Evolutionary conservation across 169 alveolate species (phyloP), one percentile per base, ranked within the genome.

Genomic region (Cryptosporidium baileyi): DNA sequence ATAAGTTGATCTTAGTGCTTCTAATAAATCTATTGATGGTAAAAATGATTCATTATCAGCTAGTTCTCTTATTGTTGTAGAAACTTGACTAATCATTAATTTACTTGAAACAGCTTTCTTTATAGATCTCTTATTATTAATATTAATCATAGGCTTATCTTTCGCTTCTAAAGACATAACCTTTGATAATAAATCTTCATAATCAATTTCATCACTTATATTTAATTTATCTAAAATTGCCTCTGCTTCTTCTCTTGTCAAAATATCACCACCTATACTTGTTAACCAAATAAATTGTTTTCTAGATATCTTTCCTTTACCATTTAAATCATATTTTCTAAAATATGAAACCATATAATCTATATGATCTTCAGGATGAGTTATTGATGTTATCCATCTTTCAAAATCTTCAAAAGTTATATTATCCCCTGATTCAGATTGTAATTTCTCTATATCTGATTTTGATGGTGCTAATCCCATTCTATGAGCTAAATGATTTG

Each of bases 281-380:
- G 85, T 74, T 13, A 74, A 41, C 85, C 85, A 74, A 38, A 74
- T 36, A 43, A 74, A 74, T n/a, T 74, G 85, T n/a, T 74, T 54
- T 38, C 59, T 74, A 6, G 85, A 38, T 24, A 74, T 74, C 85
- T 22, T 74, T 3, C 85, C 85, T 9, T 24, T 57, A 13, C 40
- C 26, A 8, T 34, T 74, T 22, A 57, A 54, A 40, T 74, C 85
- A 34, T 49, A 74, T 7, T 74, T 74, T 38, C 26, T 74, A 41
- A 74, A 74, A 60, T 54, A 74, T 11, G 85, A 74, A 13, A 57
- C 85, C 85, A 74, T 74, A 28, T 74, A 74, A 24, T 74, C 85
- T 38, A 74, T 24, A 22, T 74, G 85, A 24, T 74, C 85, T 57
- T 74, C 85, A 36, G 85, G 85, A 24, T 74, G 85, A 15, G 67